Base-by-base conservation (phyloP, 768 basidiomycete species). In the Auriscalpium microsporum region DNA sequence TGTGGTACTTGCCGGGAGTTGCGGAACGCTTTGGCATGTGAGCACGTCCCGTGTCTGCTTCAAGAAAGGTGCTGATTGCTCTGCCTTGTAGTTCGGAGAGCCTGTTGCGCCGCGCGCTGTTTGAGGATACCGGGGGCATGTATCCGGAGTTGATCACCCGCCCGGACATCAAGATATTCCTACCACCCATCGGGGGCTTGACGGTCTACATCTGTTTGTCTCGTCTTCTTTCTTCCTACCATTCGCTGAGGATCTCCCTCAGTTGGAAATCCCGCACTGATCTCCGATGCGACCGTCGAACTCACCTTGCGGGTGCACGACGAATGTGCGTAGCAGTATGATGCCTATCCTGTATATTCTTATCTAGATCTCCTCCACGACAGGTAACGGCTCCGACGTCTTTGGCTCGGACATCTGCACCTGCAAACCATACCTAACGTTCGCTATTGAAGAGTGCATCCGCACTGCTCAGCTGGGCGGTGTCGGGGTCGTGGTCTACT, bases 71-170 rank as follows among this genome's bases (percentile, higher is more conserved):
- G 21, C 40, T 54, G 45, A 53, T 37, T 17, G 42, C 19, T 17
- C 33, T n/a, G 21, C 37, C 21, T 42, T 16, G 35, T 65, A 90
- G 88, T 49, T 88, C 90, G 0, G 95, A 98, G 68, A 79, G 75
- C 16, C 71, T 92, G 0, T 80, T 98, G 3, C 83, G 95, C 17
- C 78, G 95, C n/a, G 87, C 90, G 0, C 75, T 98, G 38, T 98
- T 97, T 62, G 95, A 98, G 68, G 95, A 96, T 60, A 95, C 92
- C 0, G 93, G 91, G 62, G 92, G 93, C 65, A 92, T 91, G 87
- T 93, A 90, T 68, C 94, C 94, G 3, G 95, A 98, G 64, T 80
- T 98, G 34, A 86, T 98, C 65, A 97, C 95, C 7, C 83, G 94
- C 19, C 89, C 93, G 0, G 95, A 97, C 65, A 87, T 98, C 75